Evolutionary conservation across 2,329 filamentous ascomycete genomes (phyloP).

Genomic region (Neocucurbitaria cava): DNA sequence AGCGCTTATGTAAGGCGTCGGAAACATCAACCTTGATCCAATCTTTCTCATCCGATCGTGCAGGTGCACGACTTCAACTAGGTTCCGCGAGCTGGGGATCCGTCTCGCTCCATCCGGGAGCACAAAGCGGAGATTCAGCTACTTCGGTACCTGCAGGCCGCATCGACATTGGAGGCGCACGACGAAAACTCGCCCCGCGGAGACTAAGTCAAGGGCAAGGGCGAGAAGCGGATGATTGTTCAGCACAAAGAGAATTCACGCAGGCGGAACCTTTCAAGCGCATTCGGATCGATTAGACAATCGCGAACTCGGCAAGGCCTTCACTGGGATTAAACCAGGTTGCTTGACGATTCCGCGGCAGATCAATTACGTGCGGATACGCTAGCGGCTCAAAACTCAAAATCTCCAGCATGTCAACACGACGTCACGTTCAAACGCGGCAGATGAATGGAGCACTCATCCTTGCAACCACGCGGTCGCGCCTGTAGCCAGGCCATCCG

Average conservation of each 20-base stretch:
- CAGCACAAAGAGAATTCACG: background rate
- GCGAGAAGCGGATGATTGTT: background rate
- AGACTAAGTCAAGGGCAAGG: background rate
- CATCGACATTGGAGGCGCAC: background rate
- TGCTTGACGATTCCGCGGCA: slow-evolving; percentile 3
- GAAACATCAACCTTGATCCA: background rate
- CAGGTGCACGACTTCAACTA: background rate
- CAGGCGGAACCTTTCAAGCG: too few species aligned
- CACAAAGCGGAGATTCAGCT: slow-evolving; percentile 10
- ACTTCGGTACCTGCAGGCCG: slow-evolving; percentile 15
- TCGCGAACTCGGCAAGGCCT: background rate
- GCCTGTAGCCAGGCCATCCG: slow-evolving; percentile 11
- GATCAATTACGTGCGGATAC: slow-evolving; percentile 7
- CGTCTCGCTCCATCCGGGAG: background rate
- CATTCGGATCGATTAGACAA: background rate
- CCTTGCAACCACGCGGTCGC: slow-evolving; percentile 27
- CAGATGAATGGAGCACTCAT: slow-evolving; percentile 12
- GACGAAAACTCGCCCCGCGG: background rate
- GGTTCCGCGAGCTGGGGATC: background rate
- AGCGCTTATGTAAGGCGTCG: too few species aligned
- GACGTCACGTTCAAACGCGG: slow-evolving; percentile 38
- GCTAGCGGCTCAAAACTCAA: slow-evolving; percentile 32
- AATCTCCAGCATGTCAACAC: slow-evolving; percentile 38
- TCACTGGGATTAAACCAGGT: slow-evolving; percentile 7
- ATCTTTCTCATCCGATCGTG: background rate